A percentile compares a stretch with the other conserved stretches of the same genome.
These are phyloP conservation scores for Yamadazyma akitaensis DNA, from an alignment of 805 yeast genomes.

Conservation along the genomic window DNA sequence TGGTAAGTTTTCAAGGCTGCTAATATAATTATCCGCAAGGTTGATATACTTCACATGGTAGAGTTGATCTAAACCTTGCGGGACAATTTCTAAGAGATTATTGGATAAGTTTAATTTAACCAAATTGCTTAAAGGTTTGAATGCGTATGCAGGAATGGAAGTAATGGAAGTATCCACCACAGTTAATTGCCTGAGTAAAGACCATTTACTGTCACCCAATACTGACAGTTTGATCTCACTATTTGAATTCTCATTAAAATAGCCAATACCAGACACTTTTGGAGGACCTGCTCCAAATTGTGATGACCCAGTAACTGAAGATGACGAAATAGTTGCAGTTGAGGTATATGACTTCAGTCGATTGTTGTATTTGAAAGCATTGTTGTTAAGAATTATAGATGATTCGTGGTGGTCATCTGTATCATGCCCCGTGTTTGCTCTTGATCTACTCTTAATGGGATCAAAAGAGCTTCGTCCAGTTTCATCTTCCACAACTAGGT, in stretches of 20 bases:
- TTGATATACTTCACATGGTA: conserved; percentile 45
- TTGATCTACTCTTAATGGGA: conserved; percentile 10
- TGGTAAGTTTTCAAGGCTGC: conserved; percentile 33
- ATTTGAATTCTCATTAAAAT: conserved; percentile 5
- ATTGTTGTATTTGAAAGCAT: conserved; percentile 20
- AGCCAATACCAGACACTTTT: conserved; percentile 15
- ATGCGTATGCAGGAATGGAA: conserved; percentile 30
- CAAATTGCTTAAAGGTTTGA: conserved; percentile 37
- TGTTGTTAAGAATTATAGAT: conserved; percentile 15
- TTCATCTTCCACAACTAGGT: conserved; percentile 54
- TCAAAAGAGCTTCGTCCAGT: conserved; percentile 27
- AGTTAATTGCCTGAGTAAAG: conserved; percentile 38
- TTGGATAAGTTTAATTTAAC: conserved; percentile 54
- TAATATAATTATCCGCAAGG: conserved; percentile 41
- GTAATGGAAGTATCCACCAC: conserved; percentile 39
- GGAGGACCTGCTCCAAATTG: conserved; percentile 26
- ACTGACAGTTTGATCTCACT: conserved; percentile 14
- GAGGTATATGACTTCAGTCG: conserved; percentile 24
- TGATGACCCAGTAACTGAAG: not conserved
- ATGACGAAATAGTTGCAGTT: conserved; percentile 3
- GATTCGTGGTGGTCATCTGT: conserved; percentile 6
- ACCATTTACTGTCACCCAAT: conserved; percentile 33
- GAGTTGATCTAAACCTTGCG: conserved; percentile 51
- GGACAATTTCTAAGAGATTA: conserved; percentile 48
- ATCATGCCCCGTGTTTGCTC: conserved; percentile 8